Base-by-base conservation (phyloP, 2,329 filamentous ascomycete genomes). In the Rutstroemia sp. region DNA sequence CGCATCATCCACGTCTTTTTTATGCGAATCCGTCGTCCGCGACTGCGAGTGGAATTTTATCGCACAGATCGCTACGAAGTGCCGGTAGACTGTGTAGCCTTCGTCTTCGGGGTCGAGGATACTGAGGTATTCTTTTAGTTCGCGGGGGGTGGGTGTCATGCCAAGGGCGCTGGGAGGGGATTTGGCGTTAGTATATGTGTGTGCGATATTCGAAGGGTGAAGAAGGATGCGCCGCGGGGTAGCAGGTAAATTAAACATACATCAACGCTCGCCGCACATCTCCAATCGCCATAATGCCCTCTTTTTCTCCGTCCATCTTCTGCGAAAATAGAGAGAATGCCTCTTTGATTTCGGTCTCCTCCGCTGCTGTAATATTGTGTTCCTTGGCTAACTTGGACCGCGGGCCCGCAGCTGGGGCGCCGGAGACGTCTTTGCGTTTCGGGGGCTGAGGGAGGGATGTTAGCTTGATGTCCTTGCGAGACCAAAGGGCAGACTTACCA, bases 331-430 rank as follows among this genome's bases (percentile, higher is more conserved):
- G 79, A 21, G 81, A 78, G 71, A 94, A 97, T 14, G 92, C 92
- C 72, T 96, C 92, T 66, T 83, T 85, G 68, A 99, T 96, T 73
- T 96, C 91, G 64, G 81, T 80, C 73, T 97, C 92, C 73, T 96
- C 87, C 61, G 87, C 83, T 42, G 85, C 87, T 14, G 83, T 86
- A 68, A 97, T 83, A 71, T 91, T 86, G 78, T 96, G 85, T 69
- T 96, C 90, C 73, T 92, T 92, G 30, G 92, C 92, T 65, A 96
- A 88, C 71, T 91, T 95, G 58, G 92, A 95, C 60, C 88, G 87
- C 34, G 74, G 66, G 12, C 39, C 46, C n/a, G 44, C 42, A 47
- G 68, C 56, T 7, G 69, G 54, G 2, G 60, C 57, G 6, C 59
- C 51, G 34, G 60, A 58, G 19, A 61, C 55, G 16, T 62, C 64